Percentiles rank a stretch among this genome's conserved stretches.
Conservation (phyloP, 1,284 basidiomycete species). For the Schizophyllum commune region DNA sequence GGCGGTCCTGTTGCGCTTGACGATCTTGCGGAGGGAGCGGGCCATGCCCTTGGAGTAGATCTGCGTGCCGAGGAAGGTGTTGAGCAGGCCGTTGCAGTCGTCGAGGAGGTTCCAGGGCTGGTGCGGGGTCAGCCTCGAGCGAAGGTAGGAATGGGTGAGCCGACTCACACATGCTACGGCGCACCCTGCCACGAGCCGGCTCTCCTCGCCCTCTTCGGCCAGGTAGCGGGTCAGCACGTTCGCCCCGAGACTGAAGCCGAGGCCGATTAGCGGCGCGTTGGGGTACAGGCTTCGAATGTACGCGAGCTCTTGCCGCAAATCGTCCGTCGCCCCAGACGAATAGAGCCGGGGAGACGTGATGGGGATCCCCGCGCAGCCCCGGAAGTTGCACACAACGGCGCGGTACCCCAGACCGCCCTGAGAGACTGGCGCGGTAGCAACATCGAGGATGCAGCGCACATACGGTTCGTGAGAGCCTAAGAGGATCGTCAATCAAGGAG, state of each 20-base stretch:
- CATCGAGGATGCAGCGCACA: slow-evolving; percentile 72
- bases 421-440: slow-evolving; percentile 57
- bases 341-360: slow-evolving; percentile 79
- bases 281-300: slow-evolving; percentile 75
- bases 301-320: slow-evolving; percentile 76
- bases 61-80: slow-evolving; percentile 55
- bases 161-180: slow-evolving; percentile 71
- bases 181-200: slow-evolving; percentile 70
- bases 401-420: slow-evolving; percentile 83
- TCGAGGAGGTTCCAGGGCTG: slow-evolving; percentile 69
- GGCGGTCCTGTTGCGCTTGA: slow-evolving; percentile 19
- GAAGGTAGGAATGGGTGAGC: slow-evolving; percentile 1
- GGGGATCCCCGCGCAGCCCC: slow-evolving; percentile 87
- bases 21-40: slow-evolving; percentile 62
- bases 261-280: slow-evolving; percentile 67
- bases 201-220: slow-evolving; percentile 73
- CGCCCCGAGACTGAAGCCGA: slow-evolving; percentile 55
- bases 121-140: slow-evolving; percentile 6
- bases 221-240: slow-evolving; percentile 87
- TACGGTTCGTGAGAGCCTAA: slow-evolving; percentile 87
- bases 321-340: slow-evolving; percentile 83
- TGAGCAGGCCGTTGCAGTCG: slow-evolving; percentile 9
- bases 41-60: slow-evolving; percentile 85
- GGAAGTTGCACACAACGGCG: slow-evolving; percentile 83
- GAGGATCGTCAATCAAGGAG: neutral